Base-by-base conservation (phyloP, 1,284 basidiomycete species). In the Pseudozyma sp. region DNA sequence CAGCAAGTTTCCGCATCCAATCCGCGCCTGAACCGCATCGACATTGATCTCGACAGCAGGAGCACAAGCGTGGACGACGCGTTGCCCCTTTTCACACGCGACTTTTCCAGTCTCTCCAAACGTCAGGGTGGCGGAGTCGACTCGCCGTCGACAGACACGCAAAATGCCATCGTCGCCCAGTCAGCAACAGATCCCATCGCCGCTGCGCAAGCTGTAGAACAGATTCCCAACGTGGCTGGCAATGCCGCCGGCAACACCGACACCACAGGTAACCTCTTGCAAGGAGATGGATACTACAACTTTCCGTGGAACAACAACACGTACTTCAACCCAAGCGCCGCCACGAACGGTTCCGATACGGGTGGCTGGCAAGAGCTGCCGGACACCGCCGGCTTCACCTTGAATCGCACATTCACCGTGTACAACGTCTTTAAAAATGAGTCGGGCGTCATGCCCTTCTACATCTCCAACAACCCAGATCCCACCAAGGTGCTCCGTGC, bases 291-390 rank as follows among this genome's bases (percentile, higher is more conserved):
- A 17, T 61, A 67, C 55, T 46, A 39, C 42, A 59, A 70, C 19
- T 75, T 40, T 24, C 29, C 52, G 1, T 75, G 72, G 72, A 65
- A 66, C 43, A 50, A 51, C 24, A 30, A 33, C 11, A 58, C 58
- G 19, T 56, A 39, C 19, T 75, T 75, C 37, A 17, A 33, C 13
- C 63, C 59, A 13, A 62, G 11, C 29, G 68, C 72, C 10, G 43
- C 17, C 31, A 52, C 60, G 48, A 70, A 50, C 16, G 67, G 63
- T 5, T 67, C 67, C 35, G 67, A 68, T 33, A 30, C 17, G 0
- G 42, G 10, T 16, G 93, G 94, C 17, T 78, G 77, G 77, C 40
- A 52, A 16, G 35, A 16, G 35, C 60, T 78, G 5, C 74, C 77
- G 2, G 44, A 57, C n/a, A 53, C 61, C 4, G 33, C 53, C 2